Percentiles rank a stretch among this genome's conserved stretches.
Evolutionary conservation across 139 green algal species (phyloP).

Genomic region (Astrephomene gubernaculifera): DNA sequence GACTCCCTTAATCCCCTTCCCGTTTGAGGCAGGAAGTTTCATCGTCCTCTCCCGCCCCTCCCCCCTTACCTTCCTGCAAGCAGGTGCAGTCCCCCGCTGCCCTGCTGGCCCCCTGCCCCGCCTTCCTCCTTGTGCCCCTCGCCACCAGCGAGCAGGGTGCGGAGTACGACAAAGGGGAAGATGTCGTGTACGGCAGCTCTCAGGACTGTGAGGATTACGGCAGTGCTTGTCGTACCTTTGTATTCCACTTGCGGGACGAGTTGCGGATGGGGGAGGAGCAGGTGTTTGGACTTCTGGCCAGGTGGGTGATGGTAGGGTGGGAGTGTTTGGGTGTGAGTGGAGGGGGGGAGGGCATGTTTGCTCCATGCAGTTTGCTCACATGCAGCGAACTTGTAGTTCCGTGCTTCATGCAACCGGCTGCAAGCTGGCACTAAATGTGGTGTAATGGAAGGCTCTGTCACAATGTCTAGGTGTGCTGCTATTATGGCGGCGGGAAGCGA

Average conservation of each 20-base stretch:
- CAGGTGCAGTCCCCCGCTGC: slow-evolving; percentile 13
- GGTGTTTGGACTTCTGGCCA: slow-evolving; percentile 31
- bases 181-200: not conserved
- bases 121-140: slow-evolving; percentile 19
- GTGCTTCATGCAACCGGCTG: too few relatives aligned
- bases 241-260: slow-evolving; percentile 10
- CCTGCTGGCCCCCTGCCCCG: slow-evolving; percentile 28
- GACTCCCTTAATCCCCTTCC: too few relatives aligned
- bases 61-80: too few relatives aligned
- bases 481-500: too few relatives aligned
- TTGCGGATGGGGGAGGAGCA: slow-evolving; percentile 19
- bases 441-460: too few relatives aligned
- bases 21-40: too few relatives aligned
- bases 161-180: not conserved
- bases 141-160: not conserved
- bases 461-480: too few relatives aligned
- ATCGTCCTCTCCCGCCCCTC: too few relatives aligned
- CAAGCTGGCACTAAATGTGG: too few relatives aligned
- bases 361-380: too few relatives aligned
- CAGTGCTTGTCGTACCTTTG: not conserved
- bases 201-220: not conserved
- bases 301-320: slow-evolving; percentile 8
- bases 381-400: too few relatives aligned
- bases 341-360: not conserved
- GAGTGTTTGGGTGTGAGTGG: not conserved